These are phyloP conservation scores for Boletus smithii DNA, from an alignment of 1,284 basidiomycete species.

Conservation along the genomic window DNA sequence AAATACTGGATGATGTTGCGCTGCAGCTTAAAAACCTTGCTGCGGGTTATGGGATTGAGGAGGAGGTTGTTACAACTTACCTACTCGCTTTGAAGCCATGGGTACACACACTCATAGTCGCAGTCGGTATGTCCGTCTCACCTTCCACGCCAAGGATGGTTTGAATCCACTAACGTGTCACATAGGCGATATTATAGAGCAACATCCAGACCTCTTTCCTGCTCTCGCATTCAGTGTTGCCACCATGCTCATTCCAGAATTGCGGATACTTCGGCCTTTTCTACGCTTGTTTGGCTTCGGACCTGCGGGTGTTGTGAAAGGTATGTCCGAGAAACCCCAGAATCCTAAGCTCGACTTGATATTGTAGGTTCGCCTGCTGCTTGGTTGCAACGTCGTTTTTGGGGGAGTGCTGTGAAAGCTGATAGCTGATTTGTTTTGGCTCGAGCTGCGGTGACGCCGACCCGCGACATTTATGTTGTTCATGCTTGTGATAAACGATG, in stretches of 20 bases:
- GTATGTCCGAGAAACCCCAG: background rate
- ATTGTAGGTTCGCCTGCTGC: conserved; percentile 13
- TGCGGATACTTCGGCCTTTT: conserved; percentile 12
- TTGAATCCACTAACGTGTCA: background rate
- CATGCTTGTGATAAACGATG: too few relatives aligned
- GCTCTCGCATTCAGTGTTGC: conserved; percentile 6
- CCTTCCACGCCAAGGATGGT: background rate
- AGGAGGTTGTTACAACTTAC: conserved; percentile 1
- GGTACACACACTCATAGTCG: background rate
- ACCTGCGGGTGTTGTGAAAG: conserved; percentile 15
- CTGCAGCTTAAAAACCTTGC: conserved; percentile 1
- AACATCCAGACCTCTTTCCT: conserved; percentile 11
- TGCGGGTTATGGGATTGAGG: background rate
- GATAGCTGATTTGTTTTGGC: too few relatives aligned
- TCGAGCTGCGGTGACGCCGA: too few relatives aligned
- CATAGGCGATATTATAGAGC: conserved; percentile 17
- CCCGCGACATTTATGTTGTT: too few relatives aligned
- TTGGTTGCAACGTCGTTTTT: conserved; percentile 1
- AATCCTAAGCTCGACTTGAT: background rate
- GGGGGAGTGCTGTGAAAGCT: too few relatives aligned
- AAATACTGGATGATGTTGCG: conserved; percentile 3
- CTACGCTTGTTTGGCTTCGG: conserved; percentile 20
- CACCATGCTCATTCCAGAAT: conserved; percentile 10
- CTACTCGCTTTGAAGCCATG: background rate
- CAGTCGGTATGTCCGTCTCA: conserved; percentile 12